Conservation (phyloP, 1,284 basidiomycete species). For the Ganoderma sinense region DNA sequence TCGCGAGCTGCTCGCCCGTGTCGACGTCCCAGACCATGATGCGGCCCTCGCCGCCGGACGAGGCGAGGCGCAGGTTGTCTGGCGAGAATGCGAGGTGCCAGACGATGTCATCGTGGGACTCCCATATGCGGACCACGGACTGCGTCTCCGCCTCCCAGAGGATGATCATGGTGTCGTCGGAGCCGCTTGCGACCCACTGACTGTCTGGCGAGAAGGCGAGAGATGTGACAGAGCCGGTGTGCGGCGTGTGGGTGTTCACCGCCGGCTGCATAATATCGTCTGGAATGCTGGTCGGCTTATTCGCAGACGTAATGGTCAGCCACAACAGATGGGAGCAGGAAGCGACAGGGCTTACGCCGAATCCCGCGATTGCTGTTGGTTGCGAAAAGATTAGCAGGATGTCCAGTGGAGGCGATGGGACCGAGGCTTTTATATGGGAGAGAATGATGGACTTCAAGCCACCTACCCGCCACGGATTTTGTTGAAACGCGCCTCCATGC, state of each 20-base stretch:
- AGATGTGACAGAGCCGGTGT: conserved; percentile 18
- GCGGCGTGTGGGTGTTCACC: no score
- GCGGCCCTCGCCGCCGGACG: conserved; percentile 28
- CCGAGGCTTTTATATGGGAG: not conserved
- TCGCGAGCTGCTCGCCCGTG: conserved; percentile 18
- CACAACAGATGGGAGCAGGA: no score
- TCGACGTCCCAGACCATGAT: conserved; percentile 31
- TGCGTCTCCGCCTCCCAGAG: conserved; percentile 19
- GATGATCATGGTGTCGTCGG: conserved; percentile 24
- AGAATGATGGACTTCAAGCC: not conserved
- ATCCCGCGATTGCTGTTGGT: not conserved
- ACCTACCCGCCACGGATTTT: not conserved
- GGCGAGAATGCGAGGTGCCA: conserved; percentile 34
- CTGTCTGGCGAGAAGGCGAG: conserved; percentile 32
- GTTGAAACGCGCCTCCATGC: not conserved
- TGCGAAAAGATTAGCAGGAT: not conserved
- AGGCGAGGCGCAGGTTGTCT: conserved; percentile 29
- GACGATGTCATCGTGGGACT: conserved; percentile 19
- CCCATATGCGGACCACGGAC: conserved; percentile 15
- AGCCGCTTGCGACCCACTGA: conserved; percentile 26
- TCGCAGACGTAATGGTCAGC: not conserved
- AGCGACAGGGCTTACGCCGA: not conserved
- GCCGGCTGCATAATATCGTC: not conserved
- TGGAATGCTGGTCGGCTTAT: not conserved
- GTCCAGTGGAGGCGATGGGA: not conserved